These are phyloP conservation scores for Schizosaccharomyces octosporus DNA, from an alignment of 805 yeast species.

Conservation along the genomic window DNA sequence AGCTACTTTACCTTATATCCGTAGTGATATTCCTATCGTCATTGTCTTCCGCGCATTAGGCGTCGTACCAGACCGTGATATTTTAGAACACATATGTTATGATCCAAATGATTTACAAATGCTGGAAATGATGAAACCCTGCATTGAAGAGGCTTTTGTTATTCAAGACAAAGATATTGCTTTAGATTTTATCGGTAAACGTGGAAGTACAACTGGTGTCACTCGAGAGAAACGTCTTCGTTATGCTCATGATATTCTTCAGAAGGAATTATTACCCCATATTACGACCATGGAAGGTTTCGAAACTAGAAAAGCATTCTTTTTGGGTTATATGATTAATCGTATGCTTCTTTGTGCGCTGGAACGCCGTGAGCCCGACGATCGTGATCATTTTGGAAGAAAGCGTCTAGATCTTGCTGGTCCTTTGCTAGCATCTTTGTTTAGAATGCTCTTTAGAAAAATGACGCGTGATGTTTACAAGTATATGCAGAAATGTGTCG, in stretches of 20 bases:
- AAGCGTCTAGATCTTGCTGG: conserved; percentile 97
- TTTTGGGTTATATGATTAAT: conserved; percentile 93
- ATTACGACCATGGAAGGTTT: conserved; percentile 93
- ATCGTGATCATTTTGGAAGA: conserved; percentile 97
- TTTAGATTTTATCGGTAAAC: conserved; percentile 89
- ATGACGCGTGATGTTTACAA: conserved; percentile 89
- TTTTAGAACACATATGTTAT: conserved; percentile 89
- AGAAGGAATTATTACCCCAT: conserved; percentile 88
- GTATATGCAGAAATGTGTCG: conserved; percentile 97
- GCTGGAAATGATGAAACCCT: conserved; percentile 96
- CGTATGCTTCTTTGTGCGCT: conserved; percentile 81
- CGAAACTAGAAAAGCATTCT: conserved; percentile 89
- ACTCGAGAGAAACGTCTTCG: conserved; percentile 94
- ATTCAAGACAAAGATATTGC: conserved; percentile 97
- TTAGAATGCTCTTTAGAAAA: conserved; percentile 81
- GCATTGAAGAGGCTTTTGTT: conserved; percentile 96
- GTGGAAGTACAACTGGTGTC: conserved; percentile 91
- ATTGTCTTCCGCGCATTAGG: conserved; percentile 95
- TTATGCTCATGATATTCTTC: conserved; percentile 88
- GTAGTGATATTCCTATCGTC: conserved; percentile 90
- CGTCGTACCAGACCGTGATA: conserved; percentile 97
- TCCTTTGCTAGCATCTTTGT: conserved; percentile 82
- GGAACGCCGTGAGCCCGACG: conserved; percentile 94
- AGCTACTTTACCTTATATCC: conserved; percentile 88
- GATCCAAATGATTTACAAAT: conserved; percentile 97